phyloP scores from a whole-genome alignment of 768 basidiomycete genomes.

The Steccherinum ochraceum region DNA sequence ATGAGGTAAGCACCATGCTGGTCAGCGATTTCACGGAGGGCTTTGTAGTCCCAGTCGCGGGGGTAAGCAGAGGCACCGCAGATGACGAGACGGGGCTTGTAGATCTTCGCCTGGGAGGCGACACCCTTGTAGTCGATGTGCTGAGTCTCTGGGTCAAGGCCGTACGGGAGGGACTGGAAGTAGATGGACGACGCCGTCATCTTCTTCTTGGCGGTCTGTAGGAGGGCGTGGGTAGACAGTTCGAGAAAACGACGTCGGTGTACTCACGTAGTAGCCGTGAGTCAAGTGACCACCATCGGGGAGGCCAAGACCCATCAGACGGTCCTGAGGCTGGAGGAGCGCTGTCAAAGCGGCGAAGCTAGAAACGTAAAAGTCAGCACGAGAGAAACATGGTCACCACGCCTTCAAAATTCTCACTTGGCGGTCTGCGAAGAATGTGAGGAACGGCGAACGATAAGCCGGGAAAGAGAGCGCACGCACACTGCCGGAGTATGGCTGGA shows the following conservation, averaged over 20 bases:
- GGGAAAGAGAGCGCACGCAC: constrained; percentile 40
- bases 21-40: constrained; percentile 75
- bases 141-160: constrained; percentile 73
- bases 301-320: constrained; percentile 97
- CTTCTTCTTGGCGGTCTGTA: constrained; percentile 95
- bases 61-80: constrained; percentile 99
- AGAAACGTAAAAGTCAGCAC: constrained; percentile 9
- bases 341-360: constrained; percentile 98
- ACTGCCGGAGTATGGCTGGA: constrained; percentile 95
- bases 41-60: constrained; percentile 93
- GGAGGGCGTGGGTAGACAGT: neutral
- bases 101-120: constrained; percentile 82
- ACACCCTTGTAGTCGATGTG: constrained; percentile 85
- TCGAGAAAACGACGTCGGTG: neutral
- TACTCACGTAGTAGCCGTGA: constrained; percentile 89
- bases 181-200: constrained; percentile 99
- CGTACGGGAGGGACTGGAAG: constrained; percentile 98
- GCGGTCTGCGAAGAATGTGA: constrained; percentile 52
- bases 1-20: constrained; percentile 89
- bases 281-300: constrained; percentile 97
- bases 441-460: too few relatives aligned
- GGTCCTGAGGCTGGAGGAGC: constrained; percentile 93
- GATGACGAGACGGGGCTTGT: constrained; percentile 92
- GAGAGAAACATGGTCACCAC: neutral
- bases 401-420: constrained; percentile 51